Evolutionary conservation across 306 rosid species (phyloP).

Genomic region (Senna siamea): DNA sequence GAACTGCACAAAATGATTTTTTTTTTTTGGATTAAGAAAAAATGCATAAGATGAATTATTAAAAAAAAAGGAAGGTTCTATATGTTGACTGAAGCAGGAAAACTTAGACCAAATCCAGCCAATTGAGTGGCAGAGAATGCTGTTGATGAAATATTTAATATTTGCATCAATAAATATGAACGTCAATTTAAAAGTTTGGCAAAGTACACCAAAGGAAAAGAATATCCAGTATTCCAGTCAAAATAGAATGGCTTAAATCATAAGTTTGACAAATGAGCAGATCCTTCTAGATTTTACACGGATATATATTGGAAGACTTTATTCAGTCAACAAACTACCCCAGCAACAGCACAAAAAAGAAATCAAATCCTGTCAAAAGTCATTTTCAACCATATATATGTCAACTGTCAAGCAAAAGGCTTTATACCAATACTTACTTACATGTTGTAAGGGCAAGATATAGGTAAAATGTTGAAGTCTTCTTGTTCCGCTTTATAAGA

Average conservation of each 20-base stretch:
- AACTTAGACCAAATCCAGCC: conserved; percentile 40
- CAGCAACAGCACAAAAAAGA: conserved; percentile 14
- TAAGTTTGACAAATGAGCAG: conserved; percentile 22
- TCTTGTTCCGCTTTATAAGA: conserved; percentile 87
- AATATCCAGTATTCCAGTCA: conserved; percentile 21
- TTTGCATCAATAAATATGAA: conserved; percentile 13
- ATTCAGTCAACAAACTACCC: conserved; percentile 28
- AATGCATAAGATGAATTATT: too few relatives aligned
- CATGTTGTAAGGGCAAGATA: conserved; percentile 84
- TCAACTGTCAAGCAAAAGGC: conserved; percentile 16
- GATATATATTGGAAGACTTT: neutral
- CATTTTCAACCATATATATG: conserved; percentile 32
- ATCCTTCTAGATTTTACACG: conserved; percentile 10
- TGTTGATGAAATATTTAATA: conserved; percentile 16
- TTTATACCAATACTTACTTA: conserved; percentile 55
- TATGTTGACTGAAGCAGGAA: conserved; percentile 40
- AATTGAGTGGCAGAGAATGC: conserved; percentile 7
- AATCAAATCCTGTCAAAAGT: conserved; percentile 18
- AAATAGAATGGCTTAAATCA: conserved; percentile 9
- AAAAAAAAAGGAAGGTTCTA: conserved; percentile 20
- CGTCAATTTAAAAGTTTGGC: conserved; percentile 17
- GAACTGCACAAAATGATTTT: conserved; percentile 19
- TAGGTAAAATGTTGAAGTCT: conserved; percentile 81
- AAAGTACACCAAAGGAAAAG: conserved; percentile 8
- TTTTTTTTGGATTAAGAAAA: neutral